These are phyloP conservation scores for Podospora didyma DNA, from an alignment of 495 filamentous ascomycete genomes.

Conservation along the genomic window DNA sequence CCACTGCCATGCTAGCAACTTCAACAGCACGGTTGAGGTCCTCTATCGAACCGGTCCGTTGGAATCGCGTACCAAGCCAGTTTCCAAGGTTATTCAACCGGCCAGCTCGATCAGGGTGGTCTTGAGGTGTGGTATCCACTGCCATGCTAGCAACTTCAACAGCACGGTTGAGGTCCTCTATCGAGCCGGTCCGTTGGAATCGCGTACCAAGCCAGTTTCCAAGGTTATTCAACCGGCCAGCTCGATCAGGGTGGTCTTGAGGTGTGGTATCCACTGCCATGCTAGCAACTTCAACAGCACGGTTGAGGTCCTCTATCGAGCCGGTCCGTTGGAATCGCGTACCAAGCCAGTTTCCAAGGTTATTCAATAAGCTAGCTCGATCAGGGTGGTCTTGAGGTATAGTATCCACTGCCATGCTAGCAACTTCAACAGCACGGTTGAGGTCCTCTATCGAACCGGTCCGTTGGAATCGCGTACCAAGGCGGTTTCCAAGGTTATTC, in stretches of 20 bases:
- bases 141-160: background rate
- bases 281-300: background rate
- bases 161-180: background rate
- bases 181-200: background rate
- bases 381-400: slow-evolving; percentile 6
- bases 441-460: slow-evolving; percentile 1
- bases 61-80: background rate
- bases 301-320: background rate
- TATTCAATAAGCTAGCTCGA: background rate
- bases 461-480: background rate
- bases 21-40: background rate
- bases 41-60: background rate
- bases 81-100: background rate
- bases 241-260: background rate
- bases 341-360: background rate
- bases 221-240: background rate
- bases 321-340: background rate
- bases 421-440: slow-evolving; percentile 1
- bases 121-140: background rate
- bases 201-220: background rate
- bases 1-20: background rate
- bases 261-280: background rate
- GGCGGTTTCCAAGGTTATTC: background rate
- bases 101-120: background rate
- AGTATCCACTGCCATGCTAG: background rate